Conservation (phyloP, 2,329 filamentous ascomycete species). For the Setomelanomma holmii region DNA sequence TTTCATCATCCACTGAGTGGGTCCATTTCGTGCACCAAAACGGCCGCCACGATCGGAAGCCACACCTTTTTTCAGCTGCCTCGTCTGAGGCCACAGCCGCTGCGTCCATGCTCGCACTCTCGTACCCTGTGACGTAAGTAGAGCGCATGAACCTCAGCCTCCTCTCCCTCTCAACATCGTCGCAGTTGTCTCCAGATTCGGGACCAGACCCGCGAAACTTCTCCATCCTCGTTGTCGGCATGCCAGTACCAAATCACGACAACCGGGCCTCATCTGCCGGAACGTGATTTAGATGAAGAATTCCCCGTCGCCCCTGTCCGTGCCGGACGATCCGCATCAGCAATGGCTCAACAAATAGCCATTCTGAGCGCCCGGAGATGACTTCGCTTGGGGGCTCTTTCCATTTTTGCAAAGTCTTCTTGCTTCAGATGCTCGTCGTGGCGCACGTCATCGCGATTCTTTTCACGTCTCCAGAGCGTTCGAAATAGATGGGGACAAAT, state of each 20-base stretch:
- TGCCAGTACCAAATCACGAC: constrained; percentile 1
- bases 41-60: constrained; percentile 15
- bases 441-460: neutral
- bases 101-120: constrained; percentile 12
- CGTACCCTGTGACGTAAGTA: constrained; percentile 3
- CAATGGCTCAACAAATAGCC: neutral
- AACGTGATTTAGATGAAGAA: constrained; percentile 13
- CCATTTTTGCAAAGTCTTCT: neutral
- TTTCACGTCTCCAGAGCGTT: constrained; percentile 4
- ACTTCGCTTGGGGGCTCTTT: neutral
- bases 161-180: constrained; percentile 1
- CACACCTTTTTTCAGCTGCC: constrained; percentile 18
- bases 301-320: constrained; percentile 7
- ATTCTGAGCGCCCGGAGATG: neutral
- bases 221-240: constrained; percentile 8
- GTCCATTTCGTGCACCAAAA: constrained; percentile 4
- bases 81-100: constrained; percentile 7
- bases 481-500: constrained; percentile 6
- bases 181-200: neutral
- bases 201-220: neutral
- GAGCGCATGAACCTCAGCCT: constrained; percentile 15
- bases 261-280: constrained; percentile 7
- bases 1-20: neutral
- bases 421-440: neutral
- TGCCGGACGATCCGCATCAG: constrained; percentile 2